These are phyloP conservation scores for Cucumis cinereus DNA, from an alignment of 306 rosid genomes.

Conservation along the genomic window DNA sequence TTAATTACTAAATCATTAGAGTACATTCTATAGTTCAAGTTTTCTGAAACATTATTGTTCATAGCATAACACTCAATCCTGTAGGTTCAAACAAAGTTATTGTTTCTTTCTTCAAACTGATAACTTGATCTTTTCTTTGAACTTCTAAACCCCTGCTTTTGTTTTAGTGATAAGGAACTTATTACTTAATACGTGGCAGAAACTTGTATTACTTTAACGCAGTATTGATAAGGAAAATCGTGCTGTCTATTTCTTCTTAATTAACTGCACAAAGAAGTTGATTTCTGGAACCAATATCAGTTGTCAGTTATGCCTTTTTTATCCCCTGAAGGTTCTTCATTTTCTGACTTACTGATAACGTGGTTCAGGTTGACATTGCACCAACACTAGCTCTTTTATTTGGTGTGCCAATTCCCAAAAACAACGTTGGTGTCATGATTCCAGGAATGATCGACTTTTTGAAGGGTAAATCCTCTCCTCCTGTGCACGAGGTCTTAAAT, in stretches of 20 bases:
- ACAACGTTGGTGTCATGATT: slow-evolving; percentile 70
- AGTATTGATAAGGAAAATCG: neutral
- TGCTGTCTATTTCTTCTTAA: neutral
- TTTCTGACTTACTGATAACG: neutral
- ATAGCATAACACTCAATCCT: neutral
- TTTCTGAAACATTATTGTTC: neutral
- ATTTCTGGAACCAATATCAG: neutral
- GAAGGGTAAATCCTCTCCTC: slow-evolving; percentile 32
- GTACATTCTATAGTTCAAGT: neutral
- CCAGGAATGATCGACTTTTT: slow-evolving; percentile 35
- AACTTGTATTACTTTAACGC: neutral
- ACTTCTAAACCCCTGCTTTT: neutral
- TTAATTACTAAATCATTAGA: neutral
- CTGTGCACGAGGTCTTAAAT: neutral
- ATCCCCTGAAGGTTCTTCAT: neutral
- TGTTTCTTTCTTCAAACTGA: neutral
- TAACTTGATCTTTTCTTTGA: neutral
- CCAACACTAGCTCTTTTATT: slow-evolving; percentile 77
- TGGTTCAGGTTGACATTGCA: slow-evolving; percentile 68
- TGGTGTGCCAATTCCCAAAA: slow-evolving; percentile 90
- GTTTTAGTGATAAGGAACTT: neutral
- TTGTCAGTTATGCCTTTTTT: neutral
- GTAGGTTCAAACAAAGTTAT: neutral
- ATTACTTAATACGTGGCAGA: neutral
- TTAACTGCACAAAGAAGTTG: neutral